Evolutionary conservation across 108 stramenopile genomes (phyloP), one percentile per base, ranked within the genome.

Genomic region (Fragilaria crotonensis): DNA sequence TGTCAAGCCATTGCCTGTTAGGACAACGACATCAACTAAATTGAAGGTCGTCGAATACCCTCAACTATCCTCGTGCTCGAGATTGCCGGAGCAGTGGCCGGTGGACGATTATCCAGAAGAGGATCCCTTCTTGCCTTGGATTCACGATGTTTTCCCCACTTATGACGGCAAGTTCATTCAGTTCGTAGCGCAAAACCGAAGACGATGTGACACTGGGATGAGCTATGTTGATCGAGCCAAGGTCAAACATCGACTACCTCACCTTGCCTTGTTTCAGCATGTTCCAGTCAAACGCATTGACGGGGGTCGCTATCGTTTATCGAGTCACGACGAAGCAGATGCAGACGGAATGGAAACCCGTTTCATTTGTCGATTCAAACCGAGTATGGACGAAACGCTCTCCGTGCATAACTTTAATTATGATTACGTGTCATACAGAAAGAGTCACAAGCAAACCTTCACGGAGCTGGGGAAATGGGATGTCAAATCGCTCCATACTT

Each of bases 51-150:
- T 62, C 17, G 47, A 33, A 18, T 79, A 71, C 46, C 66, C 70
- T 3, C 52, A 52, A 20, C 23, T 75, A 4, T 57, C 60, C 64
- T 69, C 83, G 20, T 88, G 87, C 61, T 54, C 70, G 31, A 79
- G 83, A 21, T 18, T 88, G n/a, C 87, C 83, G 22, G 76, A 68
- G 1, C 68, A 78, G 50, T 54, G 82, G 17, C 87, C 87, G 3
- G 64, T 80, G 30, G 87, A 88, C 64, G 52, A 67, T 19, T 82
- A 83, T 4, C 56, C 78, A 18, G 30, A 63, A 45, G 77, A 70
- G 7, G 92, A 93, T 71, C 84, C 92, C 29, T 93, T 84, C 62
- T 51, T 93, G 20, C 92, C 92, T 7, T 93, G 92, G 92, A 93
- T 93, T 45, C 92, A 93, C 57, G 92, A 93, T 63, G 88, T 93